Conservation (phyloP, 208 protist genomes). For the Wallacemonas rigidus region DNA sequence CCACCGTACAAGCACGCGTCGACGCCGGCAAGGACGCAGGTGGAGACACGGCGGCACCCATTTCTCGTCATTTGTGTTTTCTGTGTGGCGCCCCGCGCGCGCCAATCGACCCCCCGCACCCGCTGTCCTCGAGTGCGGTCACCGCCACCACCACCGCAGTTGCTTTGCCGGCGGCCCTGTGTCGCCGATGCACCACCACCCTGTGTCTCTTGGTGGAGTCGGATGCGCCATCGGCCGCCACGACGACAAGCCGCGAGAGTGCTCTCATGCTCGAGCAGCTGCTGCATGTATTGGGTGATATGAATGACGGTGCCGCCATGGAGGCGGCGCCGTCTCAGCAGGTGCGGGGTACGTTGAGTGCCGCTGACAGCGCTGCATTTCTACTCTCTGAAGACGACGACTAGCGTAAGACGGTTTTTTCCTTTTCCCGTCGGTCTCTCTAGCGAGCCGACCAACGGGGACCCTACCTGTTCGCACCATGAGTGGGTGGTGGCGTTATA, state of each 20-base stretch:
- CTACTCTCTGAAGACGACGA: slow-evolving; percentile 11
- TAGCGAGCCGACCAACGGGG: no score
- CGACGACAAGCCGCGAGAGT: neutral
- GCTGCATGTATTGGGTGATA: neutral
- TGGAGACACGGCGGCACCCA: no score
- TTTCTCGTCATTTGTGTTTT: neutral
- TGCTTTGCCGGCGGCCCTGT: neutral
- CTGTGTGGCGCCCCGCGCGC: neutral
- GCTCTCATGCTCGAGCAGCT: slow-evolving; percentile 1
- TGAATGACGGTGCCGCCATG: neutral
- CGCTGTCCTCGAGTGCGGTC: neutral
- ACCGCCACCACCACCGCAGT: neutral
- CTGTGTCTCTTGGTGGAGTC: neutral
- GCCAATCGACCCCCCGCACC: no score
- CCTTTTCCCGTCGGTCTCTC: neutral
- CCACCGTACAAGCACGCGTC: neutral
- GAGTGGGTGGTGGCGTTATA: no score
- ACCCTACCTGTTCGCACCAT: no score
- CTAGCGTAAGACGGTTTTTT: neutral
- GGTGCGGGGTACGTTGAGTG: slow-evolving; percentile 7
- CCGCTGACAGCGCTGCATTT: slow-evolving; percentile 9
- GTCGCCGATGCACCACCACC: neutral
- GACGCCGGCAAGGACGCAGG: no score
- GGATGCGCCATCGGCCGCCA: neutral
- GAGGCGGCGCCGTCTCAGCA: neutral